Conservation (phyloP, 306 rosid species). For the Astragalus glycyphyllos region DNA sequence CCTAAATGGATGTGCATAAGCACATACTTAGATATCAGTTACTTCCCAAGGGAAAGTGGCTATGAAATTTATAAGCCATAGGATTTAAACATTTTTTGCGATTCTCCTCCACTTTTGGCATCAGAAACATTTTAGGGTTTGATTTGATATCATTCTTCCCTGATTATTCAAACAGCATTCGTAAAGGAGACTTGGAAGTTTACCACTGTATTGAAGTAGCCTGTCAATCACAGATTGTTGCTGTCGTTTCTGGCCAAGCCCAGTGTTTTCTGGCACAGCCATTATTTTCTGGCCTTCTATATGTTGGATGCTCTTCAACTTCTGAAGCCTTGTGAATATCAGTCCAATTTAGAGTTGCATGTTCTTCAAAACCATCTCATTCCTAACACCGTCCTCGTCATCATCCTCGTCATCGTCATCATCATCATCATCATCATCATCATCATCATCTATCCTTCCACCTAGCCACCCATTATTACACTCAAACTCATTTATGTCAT, state of each 20-base stretch:
- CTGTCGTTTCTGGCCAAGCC: neutral
- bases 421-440: neutral
- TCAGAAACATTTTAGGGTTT: neutral
- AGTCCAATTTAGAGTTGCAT: neutral
- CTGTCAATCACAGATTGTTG: neutral
- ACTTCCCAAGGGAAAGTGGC: neutral
- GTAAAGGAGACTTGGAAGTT: neutral
- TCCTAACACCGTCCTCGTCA: neutral
- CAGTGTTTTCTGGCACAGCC: neutral
- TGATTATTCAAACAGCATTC: neutral
- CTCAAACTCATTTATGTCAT: neutral
- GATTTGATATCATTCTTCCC: neutral
- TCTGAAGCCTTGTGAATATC: neutral
- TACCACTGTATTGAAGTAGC: neutral
- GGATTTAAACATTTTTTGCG: neutral
- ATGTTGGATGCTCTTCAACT: neutral
- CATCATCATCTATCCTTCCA: neutral
- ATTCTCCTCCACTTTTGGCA: neutral
- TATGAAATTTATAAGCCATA: neutral
- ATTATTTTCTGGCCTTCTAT: neutral
- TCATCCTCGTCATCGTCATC: neutral
- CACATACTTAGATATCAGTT: conserved; percentile 5
- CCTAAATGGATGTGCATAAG: neutral
- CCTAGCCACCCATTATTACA: neutral
- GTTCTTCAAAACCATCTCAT: neutral